These are phyloP conservation scores for Calocybe cyanea DNA, from an alignment of 768 basidiomycete species.

Conservation along the genomic window DNA sequence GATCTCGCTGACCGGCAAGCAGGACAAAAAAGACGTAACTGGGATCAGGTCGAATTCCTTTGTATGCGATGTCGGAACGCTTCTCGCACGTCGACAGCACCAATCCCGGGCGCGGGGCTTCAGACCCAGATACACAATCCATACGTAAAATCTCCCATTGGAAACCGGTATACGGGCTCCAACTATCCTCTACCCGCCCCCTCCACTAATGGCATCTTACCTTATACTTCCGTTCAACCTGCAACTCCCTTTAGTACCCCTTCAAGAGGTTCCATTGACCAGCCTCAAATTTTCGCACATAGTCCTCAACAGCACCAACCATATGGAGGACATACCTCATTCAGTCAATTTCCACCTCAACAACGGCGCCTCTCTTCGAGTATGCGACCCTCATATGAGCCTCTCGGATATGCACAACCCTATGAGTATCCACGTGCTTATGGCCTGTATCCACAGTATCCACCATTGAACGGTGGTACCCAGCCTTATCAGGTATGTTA, in stretches of 20 bases:
- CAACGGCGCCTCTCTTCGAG: conserved; percentile 33
- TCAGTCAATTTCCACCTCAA: conserved; percentile 46
- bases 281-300: conserved; percentile 12
- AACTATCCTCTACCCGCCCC: conserved; percentile 7
- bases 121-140: conserved; percentile 6
- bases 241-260: conserved; percentile 3
- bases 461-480: conserved; percentile 10
- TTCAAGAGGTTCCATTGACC: neutral
- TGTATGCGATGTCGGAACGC: conserved; percentile 53
- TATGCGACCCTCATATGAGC: conserved; percentile 16
- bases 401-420: conserved; percentile 17
- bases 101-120: conserved; percentile 15
- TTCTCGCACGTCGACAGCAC: conserved; percentile 5
- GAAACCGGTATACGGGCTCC: conserved; percentile 5
- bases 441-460: conserved; percentile 11
- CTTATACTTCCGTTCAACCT: conserved; percentile 10
- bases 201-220: conserved; percentile 10
- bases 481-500: conserved; percentile 15
- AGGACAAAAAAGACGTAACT: conserved; percentile 70
- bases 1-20: conserved; percentile 63
- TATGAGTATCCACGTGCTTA: conserved; percentile 19
- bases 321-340: conserved; percentile 28
- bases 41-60: conserved; percentile 82
- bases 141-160: conserved; percentile 8
- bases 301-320: conserved; percentile 17